Base-by-base conservation (phyloP, 257 asterid genomes). In the Ajuga chamaepitys region DNA sequence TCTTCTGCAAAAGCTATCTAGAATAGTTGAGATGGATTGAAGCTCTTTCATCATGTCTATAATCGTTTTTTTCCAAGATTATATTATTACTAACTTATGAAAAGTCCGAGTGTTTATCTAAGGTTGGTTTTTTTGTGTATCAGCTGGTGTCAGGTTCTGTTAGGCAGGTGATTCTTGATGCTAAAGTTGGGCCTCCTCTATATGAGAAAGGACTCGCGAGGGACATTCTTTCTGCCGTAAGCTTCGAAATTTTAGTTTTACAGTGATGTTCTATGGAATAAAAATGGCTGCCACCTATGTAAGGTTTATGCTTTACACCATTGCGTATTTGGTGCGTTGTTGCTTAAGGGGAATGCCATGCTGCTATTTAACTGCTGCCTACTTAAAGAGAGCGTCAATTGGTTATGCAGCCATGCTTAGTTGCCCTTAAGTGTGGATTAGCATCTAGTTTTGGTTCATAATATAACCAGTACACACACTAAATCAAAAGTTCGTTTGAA, bases 131-230 rank as follows among this genome's bases (percentile, higher is more conserved):
- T 57, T 9, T 70, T 65, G 40, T 82, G 74, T 62, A 40, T 59
- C 78, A 93, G 99, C 70, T 86, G 62, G 73, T 87, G 68, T 83
- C 95, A 70, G 87, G 90, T 60, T 86, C 97, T 26, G 95, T 89
- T 52, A 80, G 75, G 63, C 87, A 61, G 76, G 94, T 93, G 68
- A 89, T 93, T 77, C 85, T 93, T 28, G 99, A 93, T 74, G 88
- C 89, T 73, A 93, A 93, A 81, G 95, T 93, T 75, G 96, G 97
- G 17, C 95, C 97, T 44, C 97, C 95, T 10, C 80, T 74, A 35
- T 82, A 77, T 57, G 99, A 89, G 82, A 84, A 77, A 66, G 91
- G 86, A 61, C 82, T 93, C 11, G 96, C 97, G 0, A 79, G 78
- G 77, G 95, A 84, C 78, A 81, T 93, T 47, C 80, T 87, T 46